Evolutionary conservation across 2,329 filamentous ascomycete species (phyloP).

Genomic region (Aureobasidium sp.): DNA sequence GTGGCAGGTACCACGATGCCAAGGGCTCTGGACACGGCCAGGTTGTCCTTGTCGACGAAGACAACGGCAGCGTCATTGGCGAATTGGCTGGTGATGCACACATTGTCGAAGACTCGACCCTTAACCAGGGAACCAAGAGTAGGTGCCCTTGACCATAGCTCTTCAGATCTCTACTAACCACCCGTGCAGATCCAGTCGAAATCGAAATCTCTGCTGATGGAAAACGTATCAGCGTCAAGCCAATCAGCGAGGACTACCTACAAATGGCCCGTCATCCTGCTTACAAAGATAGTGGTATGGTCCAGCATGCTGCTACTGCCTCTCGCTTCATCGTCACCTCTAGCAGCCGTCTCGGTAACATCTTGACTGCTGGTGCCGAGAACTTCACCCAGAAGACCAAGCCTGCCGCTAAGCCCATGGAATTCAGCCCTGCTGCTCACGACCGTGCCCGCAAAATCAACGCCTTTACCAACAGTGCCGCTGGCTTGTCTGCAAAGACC

Average conservation of each 20-base stretch:
- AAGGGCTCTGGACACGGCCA: slow-evolving; percentile 52
- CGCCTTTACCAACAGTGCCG: slow-evolving; percentile 71
- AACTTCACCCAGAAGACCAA: slow-evolving; percentile 72
- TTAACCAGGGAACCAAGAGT: slow-evolving; percentile 91
- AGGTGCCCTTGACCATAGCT: slow-evolving; percentile 23
- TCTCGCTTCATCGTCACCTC: slow-evolving; percentile 89
- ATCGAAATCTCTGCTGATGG: slow-evolving; percentile 64
- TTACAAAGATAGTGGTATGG: slow-evolving; percentile 80
- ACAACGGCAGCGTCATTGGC: slow-evolving; percentile 90
- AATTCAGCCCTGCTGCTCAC: slow-evolving; percentile 79
- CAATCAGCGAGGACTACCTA: slow-evolving; percentile 62
- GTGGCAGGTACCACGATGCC: slow-evolving; percentile 47
- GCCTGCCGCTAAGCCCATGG: slow-evolving; percentile 70
- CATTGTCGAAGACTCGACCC: slow-evolving; percentile 64
- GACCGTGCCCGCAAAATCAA: slow-evolving; percentile 81
- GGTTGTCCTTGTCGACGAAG: slow-evolving; percentile 90
- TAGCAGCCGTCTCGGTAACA: slow-evolving; percentile 68
- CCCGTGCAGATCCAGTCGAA: slow-evolving; percentile 61
- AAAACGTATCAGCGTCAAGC: slow-evolving; percentile 59
- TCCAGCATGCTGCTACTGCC: slow-evolving; percentile 77
- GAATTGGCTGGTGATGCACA: slow-evolving; percentile 78
- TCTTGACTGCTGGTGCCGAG: slow-evolving; percentile 68
- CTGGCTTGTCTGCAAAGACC: slow-evolving; percentile 73
- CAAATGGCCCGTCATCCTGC: slow-evolving; percentile 75
- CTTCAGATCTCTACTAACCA: background rate